Base-by-base conservation (phyloP, 495 filamentous ascomycete species). In the Penicilliopsis zonata region DNA sequence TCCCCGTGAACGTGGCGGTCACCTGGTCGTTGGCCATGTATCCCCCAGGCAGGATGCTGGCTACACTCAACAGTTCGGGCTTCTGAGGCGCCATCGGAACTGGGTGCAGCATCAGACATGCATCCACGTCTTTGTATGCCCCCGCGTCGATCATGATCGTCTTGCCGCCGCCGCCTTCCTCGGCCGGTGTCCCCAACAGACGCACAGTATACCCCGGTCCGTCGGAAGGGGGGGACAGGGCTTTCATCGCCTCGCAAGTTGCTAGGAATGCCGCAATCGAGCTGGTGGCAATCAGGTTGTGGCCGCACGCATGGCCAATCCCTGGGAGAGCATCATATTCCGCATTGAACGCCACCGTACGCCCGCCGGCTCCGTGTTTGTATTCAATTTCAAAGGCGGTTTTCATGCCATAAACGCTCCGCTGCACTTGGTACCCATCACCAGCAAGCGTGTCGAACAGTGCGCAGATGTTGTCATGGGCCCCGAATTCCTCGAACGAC, bases 121-220 rank as follows among this genome's bases (percentile, higher is more conserved):
- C 65, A 44, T 80, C 74, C n/a, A 78, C 74, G 10, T 61, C 61
- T 20, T 67, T 54, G 49, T 79, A 82, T 3, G 77, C 79, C 0
- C 74, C 76, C 1, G 61, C 67, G 13, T 78, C 47, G 18, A 82
- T 60, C 5, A 82, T 59, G 25, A 67, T 69, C 33, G 74, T 74
- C 47, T 85, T 82, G 13, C 78, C 80, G 5, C 78, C 78, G 8
- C 76, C 74, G 13, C 69, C 71, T 57, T 83, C 78, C 49, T 85
- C 79, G 0, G 72, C 80, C 1, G 80, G 80, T 0, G 78, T 83
- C 13, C 79, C 79, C 16, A 83, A 67, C 18, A 85, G 42, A 26
- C 74, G 53, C n/a, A n/a, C n/a, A 0, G 77, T 59, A 26, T 71
- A 72, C 4, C 79, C 79, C 0, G 55, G 49, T 3, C 78, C 44